Conservation (phyloP, 2,329 filamentous ascomycete species). For the Botrytis cinerea region DNA sequence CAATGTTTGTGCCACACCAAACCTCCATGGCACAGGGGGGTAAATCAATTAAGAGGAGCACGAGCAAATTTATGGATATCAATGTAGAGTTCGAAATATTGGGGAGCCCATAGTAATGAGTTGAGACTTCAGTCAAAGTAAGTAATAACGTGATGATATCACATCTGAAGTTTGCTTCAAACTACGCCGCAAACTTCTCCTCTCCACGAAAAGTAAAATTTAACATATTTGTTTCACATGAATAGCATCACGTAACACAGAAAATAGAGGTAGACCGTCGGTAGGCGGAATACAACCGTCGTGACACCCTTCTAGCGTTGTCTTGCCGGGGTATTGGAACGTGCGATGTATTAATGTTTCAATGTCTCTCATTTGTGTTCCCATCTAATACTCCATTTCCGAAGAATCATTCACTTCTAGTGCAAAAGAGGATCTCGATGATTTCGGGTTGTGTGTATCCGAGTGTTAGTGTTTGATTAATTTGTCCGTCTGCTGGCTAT, state of each 20-base stretch:
- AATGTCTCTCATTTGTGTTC: neutral
- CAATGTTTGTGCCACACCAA: neutral
- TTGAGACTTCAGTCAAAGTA: too few relatives aligned
- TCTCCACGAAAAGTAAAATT: neutral
- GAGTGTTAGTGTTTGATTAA: neutral
- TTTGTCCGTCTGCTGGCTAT: neutral
- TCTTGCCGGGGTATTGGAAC: slow-evolving; percentile 7
- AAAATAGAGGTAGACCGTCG: neutral
- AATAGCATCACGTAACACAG: slow-evolving; percentile 3
- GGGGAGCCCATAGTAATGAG: neutral
- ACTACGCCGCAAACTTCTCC: neutral
- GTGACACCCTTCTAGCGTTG: neutral
- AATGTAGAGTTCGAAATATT: neutral
- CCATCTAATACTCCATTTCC: neutral
- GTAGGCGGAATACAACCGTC: neutral
- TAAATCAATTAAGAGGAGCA: neutral
- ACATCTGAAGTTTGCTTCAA: neutral
- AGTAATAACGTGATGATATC: neutral
- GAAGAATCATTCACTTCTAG: neutral
- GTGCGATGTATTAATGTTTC: slow-evolving; percentile 5
- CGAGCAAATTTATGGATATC: neutral
- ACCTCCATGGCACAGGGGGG: neutral
- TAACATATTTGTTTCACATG: neutral
- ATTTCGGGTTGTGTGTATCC: neutral
- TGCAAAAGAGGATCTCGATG: neutral